Percentiles rank a stretch among this genome's conserved stretches.
phyloP scores from a whole-genome alignment of 2,329 filamentous ascomycete genomes.

The Knufia fluminis region DNA sequence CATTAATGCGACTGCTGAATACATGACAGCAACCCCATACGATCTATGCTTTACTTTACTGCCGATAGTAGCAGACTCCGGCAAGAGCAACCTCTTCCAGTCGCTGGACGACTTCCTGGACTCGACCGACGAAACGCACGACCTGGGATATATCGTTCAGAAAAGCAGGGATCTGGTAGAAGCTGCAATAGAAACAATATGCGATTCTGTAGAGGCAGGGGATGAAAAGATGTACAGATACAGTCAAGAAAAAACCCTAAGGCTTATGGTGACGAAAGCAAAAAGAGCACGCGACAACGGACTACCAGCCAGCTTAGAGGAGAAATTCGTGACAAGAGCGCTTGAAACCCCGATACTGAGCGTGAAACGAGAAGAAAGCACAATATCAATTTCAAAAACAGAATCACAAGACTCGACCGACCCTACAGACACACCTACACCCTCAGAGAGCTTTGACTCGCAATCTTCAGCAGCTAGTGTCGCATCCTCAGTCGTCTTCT shows the following conservation, averaged over 20 bases:
- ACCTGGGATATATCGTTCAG: conserved; percentile 33
- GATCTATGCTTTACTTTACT: conserved; percentile 79
- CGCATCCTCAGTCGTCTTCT: conserved; percentile 29
- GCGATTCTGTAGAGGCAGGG: conserved; percentile 73
- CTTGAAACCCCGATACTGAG: conserved; percentile 68
- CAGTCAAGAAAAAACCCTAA: conserved; percentile 60
- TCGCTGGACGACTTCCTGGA: conserved; percentile 43
- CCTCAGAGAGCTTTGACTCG: conserved; percentile 17
- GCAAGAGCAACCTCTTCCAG: conserved; percentile 38
- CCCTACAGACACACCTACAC: conserved; percentile 23
- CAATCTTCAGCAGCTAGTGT: conserved; percentile 24
- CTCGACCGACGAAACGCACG: conserved; percentile 32
- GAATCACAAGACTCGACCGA: conserved; percentile 24
- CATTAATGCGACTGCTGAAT: conserved; percentile 57
- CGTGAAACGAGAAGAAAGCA: conserved; percentile 50
- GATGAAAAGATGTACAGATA: conserved; percentile 80
- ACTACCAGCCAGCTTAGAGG: conserved; percentile 73
- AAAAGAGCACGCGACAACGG: conserved; percentile 53
- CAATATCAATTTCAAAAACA: conserved; percentile 18
- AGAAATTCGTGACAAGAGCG: conserved; percentile 66
- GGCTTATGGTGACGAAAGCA: conserved; percentile 62
- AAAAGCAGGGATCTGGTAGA: conserved; percentile 44
- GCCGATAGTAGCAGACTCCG: conserved; percentile 46
- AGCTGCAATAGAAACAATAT: conserved; percentile 58
- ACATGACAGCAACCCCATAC: conserved; percentile 75